Percentiles rank a stretch among this genome's conserved stretches.
phyloP scores from a whole-genome alignment of 2,329 filamentous ascomycete genomes.

The Fusarium domesticum region DNA sequence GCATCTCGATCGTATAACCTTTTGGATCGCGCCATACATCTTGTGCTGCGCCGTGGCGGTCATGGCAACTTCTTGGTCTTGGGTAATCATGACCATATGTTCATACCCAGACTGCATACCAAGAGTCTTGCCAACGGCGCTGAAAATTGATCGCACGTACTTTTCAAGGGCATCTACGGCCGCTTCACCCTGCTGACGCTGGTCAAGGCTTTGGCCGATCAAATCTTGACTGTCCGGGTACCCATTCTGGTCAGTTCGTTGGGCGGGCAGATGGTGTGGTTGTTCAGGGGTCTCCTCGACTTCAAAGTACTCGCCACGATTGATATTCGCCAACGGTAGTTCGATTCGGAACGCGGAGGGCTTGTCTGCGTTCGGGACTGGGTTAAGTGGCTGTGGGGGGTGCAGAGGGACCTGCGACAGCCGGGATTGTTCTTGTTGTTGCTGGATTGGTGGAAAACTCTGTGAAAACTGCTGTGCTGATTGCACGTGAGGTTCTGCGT shows the following conservation, averaged over 20 bases:
- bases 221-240: slow-evolving; percentile 53
- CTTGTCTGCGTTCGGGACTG: slow-evolving; percentile 11
- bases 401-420: slow-evolving; percentile 9
- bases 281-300: slow-evolving; percentile 47
- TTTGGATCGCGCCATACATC: slow-evolving; percentile 70
- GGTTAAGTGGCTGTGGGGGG: slow-evolving; percentile 2
- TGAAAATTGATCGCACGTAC: slow-evolving; percentile 69
- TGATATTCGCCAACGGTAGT: slow-evolving; percentile 42
- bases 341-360: slow-evolving; percentile 46
- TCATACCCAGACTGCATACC: slow-evolving; percentile 53
- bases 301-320: slow-evolving; percentile 52
- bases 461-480: slow-evolving; percentile 2
- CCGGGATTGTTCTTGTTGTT: slow-evolving; percentile 7
- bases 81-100: slow-evolving; percentile 51
- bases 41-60: slow-evolving; percentile 65
- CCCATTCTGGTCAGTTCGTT: slow-evolving; percentile 53
- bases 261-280: slow-evolving; percentile 46
- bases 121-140: slow-evolving; percentile 69
- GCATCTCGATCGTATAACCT: slow-evolving; percentile 65
- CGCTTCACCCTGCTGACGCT: slow-evolving; percentile 75
- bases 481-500: slow-evolving; percentile 6
- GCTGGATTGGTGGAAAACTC: too few relatives aligned
- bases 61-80: slow-evolving; percentile 64
- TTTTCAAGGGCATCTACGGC: slow-evolving; percentile 68
- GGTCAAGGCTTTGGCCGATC: slow-evolving; percentile 65